Base-by-base conservation (phyloP, 2,329 filamentous ascomycete genomes). In the Aureobasidium sp. region DNA sequence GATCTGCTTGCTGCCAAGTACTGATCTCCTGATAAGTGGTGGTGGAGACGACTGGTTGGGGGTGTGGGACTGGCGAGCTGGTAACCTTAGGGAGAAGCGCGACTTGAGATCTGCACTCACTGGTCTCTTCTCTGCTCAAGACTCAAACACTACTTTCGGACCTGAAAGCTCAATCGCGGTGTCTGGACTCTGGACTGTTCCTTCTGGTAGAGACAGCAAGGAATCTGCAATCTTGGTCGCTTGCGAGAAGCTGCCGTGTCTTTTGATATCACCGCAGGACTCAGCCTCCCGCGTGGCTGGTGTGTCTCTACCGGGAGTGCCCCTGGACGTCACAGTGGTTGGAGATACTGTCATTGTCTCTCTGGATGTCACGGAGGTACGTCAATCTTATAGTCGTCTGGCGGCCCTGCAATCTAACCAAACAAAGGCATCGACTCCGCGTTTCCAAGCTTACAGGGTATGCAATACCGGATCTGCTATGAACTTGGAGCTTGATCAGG, bases 21-120 rank as follows among this genome's bases (percentile, higher is more conserved):
- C 80, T 3, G 80, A 85, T n/a, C 67, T 88, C 1, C 80, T 99
- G 34, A 76, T 97, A 36, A 96, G 91, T 6, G 94, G 90, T 10
- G 93, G 93, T 53, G 94, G 93, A 4, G 93, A 97, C 68, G 80
- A 87, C 63, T 82, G 87, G 66, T 70, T 99, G 10, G 84, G 88
- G 64, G 78, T 92, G 0, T 99, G 92, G 92, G 81, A 92, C 65
- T 99, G 93, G 93, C 75, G 77, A 46, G 75, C 74, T 0, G 82
- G 81, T 17, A 74, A 72, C 20, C 70, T 89, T 29, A 70, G 86
- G 0, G 78, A 81, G 27, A 84, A 79, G 67, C 73, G 82, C 2
- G 80, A 83, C 63, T 66, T 91, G 34, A 64, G 55, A 68, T 75
- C 60, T 41, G 39, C 50, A 26, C 41, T 62, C 17, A 34, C 29